Evolutionary conservation across 352 stramenopile species (phyloP).

Genomic region (Phytopythium oedochilum): DNA sequence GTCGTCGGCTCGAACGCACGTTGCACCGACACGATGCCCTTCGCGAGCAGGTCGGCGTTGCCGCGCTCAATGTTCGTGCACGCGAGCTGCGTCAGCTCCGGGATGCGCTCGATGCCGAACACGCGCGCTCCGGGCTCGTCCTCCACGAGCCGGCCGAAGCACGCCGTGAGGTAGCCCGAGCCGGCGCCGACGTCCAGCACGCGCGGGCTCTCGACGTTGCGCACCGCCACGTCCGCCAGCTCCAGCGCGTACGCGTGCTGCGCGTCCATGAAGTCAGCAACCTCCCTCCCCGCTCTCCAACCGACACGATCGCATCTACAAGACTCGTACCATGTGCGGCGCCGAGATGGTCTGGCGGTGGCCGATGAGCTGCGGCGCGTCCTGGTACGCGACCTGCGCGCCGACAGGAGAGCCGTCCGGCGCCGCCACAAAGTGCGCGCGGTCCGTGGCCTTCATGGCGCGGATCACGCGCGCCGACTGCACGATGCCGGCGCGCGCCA

Average conservation of each 20-base stretch:
- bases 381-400: slow-evolving; percentile 60
- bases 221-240: slow-evolving; percentile 50
- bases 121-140: slow-evolving; percentile 30
- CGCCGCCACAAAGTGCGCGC: slow-evolving; percentile 51
- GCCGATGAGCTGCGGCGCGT: slow-evolving; percentile 80
- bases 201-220: slow-evolving; percentile 30
- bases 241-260: slow-evolving; percentile 83
- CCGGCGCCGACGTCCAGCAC: slow-evolving; percentile 95
- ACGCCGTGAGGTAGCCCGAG: slow-evolving; percentile 94
- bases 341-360: slow-evolving; percentile 87
- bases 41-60: slow-evolving; percentile 79
- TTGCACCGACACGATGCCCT: slow-evolving; percentile 42
- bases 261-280: not conserved
- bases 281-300: too few relatives aligned
- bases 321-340: slow-evolving; percentile 74
- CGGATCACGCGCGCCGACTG: slow-evolving; percentile 51
- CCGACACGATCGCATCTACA: not conserved
- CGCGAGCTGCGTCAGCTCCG: slow-evolving; percentile 79
- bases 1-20: slow-evolving; percentile 19
- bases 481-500: slow-evolving; percentile 57
- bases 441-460: slow-evolving; percentile 78
- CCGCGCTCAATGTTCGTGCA: slow-evolving; percentile 74
- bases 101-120: slow-evolving; percentile 91
- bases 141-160: slow-evolving; percentile 83
- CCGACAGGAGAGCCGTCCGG: slow-evolving; percentile 7